phyloP scores from a whole-genome alignment of 257 asterid genomes.

The Petunia axillaris region DNA sequence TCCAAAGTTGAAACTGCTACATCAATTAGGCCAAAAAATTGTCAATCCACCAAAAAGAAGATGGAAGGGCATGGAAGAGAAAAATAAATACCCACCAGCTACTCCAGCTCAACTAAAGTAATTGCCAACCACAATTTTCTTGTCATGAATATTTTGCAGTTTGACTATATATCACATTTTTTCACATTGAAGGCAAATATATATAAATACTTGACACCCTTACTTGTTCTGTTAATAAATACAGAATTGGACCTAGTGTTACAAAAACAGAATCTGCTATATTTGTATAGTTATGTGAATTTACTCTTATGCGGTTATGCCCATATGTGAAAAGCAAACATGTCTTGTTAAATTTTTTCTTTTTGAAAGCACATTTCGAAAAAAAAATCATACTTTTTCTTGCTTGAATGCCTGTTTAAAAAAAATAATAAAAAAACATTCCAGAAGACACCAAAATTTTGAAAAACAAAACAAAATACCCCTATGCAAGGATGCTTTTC shows the following conservation, averaged over 20 bases:
- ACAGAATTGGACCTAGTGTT: neutral
- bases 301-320: too few relatives aligned
- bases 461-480: neutral
- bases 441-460: neutral
- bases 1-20: neutral
- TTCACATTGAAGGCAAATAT: conserved; percentile 6
- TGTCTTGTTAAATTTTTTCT: neutral
- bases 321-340: neutral
- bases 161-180: neutral
- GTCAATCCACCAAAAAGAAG: conserved; percentile 2
- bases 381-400: too few relatives aligned
- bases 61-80: neutral
- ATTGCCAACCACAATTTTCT: neutral
- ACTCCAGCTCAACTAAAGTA: conserved; percentile 7
- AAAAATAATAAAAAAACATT: too few relatives aligned
- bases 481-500: neutral
- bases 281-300: neutral
- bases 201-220: neutral
- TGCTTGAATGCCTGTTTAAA: neutral
- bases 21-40: neutral
- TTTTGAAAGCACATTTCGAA: too few relatives aligned
- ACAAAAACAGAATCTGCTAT: neutral
- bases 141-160: conserved; percentile 9
- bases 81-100: conserved; percentile 26
- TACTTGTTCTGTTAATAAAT: neutral